These are phyloP conservation scores for Penicillium canescens DNA, from an alignment of 495 filamentous ascomycete species.

Conservation along the genomic window DNA sequence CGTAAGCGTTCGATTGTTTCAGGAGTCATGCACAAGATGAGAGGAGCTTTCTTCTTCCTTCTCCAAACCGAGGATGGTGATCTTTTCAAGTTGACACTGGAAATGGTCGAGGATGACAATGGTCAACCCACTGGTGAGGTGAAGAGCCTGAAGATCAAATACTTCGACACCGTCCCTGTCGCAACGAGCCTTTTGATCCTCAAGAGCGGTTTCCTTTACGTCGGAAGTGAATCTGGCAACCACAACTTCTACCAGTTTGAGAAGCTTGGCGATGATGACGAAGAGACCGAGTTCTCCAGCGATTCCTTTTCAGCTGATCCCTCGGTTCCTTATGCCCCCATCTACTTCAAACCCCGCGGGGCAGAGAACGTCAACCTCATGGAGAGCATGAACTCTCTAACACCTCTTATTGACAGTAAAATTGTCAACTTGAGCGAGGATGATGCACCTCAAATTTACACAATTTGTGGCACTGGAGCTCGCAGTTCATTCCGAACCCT, in stretches of 20 bases:
- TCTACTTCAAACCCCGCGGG: slow-evolving; percentile 80
- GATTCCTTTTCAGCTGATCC: slow-evolving; percentile 78
- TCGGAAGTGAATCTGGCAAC: slow-evolving; percentile 89
- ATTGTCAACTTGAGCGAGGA: slow-evolving; percentile 85
- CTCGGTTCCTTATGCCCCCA: slow-evolving; percentile 63
- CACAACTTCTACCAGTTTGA: slow-evolving; percentile 97
- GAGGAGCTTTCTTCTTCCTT: slow-evolving; percentile 97
- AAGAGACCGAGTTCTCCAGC: slow-evolving; percentile 82
- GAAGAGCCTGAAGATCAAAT: slow-evolving; percentile 84
- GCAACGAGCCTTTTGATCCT: slow-evolving; percentile 85
- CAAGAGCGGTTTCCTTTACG: slow-evolving; percentile 94
- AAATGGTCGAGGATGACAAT: slow-evolving; percentile 81
- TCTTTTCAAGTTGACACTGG: slow-evolving; percentile 92
- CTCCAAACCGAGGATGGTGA: slow-evolving; percentile 96
- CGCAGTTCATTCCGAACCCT: slow-evolving; percentile 86
- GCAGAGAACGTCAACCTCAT: slow-evolving; percentile 82
- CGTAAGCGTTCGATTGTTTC: slow-evolving; percentile 82
- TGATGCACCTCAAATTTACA: slow-evolving; percentile 95
- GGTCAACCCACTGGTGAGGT: slow-evolving; percentile 81
- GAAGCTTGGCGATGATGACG: slow-evolving; percentile 94
- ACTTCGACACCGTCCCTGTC: slow-evolving; percentile 93
- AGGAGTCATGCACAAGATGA: slow-evolving; percentile 95
- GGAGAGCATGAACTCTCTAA: slow-evolving; percentile 85
- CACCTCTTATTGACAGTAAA: slow-evolving; percentile 86
- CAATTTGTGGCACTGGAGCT: slow-evolving; percentile 83